Evolutionary conservation across 495 filamentous ascomycete species (phyloP), one percentile per base, ranked within the genome.

Genomic region (Sabuloglossum arenarium): DNA sequence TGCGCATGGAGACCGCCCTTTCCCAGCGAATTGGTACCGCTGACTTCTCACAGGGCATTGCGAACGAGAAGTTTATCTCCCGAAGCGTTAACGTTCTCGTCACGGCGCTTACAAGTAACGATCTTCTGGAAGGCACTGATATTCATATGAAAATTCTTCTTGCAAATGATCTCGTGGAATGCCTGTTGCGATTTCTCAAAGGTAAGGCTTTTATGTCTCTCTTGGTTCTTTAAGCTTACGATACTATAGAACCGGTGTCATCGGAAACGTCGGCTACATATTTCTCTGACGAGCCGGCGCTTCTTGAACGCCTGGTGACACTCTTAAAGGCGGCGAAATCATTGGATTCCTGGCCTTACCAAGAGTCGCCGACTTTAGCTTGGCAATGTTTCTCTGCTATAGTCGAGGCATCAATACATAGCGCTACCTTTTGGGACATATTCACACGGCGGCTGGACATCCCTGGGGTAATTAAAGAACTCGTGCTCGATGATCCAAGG

Each of bases 371-470:
- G 2, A 14, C 23, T 5, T 61, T 78, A 63, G 60, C 79, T 3
- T 64, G 70, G 47, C 62, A 74, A 42, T 75, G 74, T 28, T 81
- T 88, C 53, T 75, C 77, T 14, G 70, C 79, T 12, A 68, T 89
- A 2, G 67, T 87, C 0, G 79, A 86, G 63, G 77, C 73, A 16
- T 85, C 81, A 43, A 66, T 79, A 12, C 72, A 78, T 47, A 82
- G 77, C 54, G 58, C 65, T 11, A 56, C 61, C 0, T 75, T 87
- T 59, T 86, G 84, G 82, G 56, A 63, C 2, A 68, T 70, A 4
- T 77, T 87, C 58, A 75, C 72, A 24, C 62, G 67, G 11, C 64
- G 68, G 24, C 55, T 59, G 10, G 63, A 74, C 30, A 71, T 80
- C 47, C 65, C 68, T 29, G 55, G 61, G 16, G 61, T 80, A 24